Conservation (phyloP, 2,329 filamentous ascomycete genomes). For the Colletotrichum aenigma region DNA sequence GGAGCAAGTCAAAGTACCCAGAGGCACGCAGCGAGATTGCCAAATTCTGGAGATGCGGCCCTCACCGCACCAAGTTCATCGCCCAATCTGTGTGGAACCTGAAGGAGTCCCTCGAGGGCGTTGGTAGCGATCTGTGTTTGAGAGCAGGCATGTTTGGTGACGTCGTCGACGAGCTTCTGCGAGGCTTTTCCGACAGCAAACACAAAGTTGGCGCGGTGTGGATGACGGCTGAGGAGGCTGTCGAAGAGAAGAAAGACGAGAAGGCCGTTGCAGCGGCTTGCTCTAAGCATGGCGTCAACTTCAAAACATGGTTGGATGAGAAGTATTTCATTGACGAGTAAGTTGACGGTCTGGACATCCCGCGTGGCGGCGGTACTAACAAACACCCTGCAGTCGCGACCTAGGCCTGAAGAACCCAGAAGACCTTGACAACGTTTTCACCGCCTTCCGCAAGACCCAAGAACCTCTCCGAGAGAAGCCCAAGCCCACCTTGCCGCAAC, state of each 20-base stretch:
- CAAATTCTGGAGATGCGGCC: conserved; percentile 75
- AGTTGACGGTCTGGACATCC: conserved; percentile 34
- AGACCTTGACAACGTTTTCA: conserved; percentile 77
- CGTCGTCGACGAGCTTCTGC: conserved; percentile 62
- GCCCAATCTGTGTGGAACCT: conserved; percentile 76
- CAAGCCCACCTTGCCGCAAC: conserved; percentile 58
- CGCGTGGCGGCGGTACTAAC: conserved; percentile 22
- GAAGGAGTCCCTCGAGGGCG: conserved; percentile 62
- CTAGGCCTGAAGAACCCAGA: conserved; percentile 59
- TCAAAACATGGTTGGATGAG: conserved; percentile 73
- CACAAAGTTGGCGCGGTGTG: conserved; percentile 67
- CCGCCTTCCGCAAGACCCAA: conserved; percentile 73
- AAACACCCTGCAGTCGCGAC: conserved; percentile 60
- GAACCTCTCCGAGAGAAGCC: conserved; percentile 73
- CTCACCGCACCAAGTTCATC: conserved; percentile 73
- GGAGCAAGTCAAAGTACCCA: conserved; percentile 66
- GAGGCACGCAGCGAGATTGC: conserved; percentile 70
- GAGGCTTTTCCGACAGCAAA: conserved; percentile 44
- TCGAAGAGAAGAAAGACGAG: conserved; percentile 73
- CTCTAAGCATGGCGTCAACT: conserved; percentile 56
- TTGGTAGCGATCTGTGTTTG: conserved; percentile 66
- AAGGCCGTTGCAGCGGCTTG: conserved; percentile 57
- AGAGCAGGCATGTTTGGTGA: conserved; percentile 66
- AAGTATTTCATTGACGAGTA: conserved; percentile 84
- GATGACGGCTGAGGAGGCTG: conserved; percentile 74